Percentiles rank a stretch among this genome's conserved stretches.
These are phyloP conservation scores for Fusarium palustre DNA, from an alignment of 2,329 filamentous ascomycete genomes.

Conservation along the genomic window DNA sequence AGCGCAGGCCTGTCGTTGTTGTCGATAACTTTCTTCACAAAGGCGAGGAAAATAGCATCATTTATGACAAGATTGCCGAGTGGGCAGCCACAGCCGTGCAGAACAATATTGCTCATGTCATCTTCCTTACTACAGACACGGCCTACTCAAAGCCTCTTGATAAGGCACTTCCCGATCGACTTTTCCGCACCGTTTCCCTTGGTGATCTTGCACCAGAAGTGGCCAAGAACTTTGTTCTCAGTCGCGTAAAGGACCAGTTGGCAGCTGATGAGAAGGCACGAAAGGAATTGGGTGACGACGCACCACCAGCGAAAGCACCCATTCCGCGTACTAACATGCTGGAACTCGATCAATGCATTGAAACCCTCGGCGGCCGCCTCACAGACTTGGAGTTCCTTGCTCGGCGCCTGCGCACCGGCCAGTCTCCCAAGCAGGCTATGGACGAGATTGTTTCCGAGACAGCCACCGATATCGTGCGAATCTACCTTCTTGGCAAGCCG, in stretches of 20 bases:
- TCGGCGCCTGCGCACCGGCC: conserved; percentile 87
- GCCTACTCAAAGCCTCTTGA: conserved; percentile 89
- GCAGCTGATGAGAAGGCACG: conserved; percentile 45
- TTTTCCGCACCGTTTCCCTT: conserved; percentile 87
- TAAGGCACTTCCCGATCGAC: conserved; percentile 88
- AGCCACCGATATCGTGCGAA: conserved; percentile 90
- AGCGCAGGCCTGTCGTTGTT: conserved; percentile 83
- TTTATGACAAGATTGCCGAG: conserved; percentile 85
- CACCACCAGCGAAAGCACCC: conserved; percentile 39
- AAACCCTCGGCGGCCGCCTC: conserved; percentile 86
- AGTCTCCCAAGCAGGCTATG: conserved; percentile 83
- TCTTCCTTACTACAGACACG: conserved; percentile 91
- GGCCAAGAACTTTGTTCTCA: conserved; percentile 90
- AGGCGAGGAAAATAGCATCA: conserved; percentile 69
- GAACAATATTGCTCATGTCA: conserved; percentile 90
- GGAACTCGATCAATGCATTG: conserved; percentile 85
- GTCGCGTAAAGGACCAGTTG: conserved; percentile 71
- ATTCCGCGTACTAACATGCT: conserved; percentile 61
- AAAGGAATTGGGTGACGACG: conserved; percentile 43
- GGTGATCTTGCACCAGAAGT: conserved; percentile 88
- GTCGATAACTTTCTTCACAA: conserved; percentile 94
- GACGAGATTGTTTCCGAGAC: conserved; percentile 90
- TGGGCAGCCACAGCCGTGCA: conserved; percentile 90
- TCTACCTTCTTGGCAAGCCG: conserved; percentile 80
- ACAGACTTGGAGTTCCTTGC: conserved; percentile 95